Percentiles rank a stretch among this genome's conserved stretches.
Conservation (phyloP, 176 grass and related monocot species). For the Puccinellia tenuiflora region DNA sequence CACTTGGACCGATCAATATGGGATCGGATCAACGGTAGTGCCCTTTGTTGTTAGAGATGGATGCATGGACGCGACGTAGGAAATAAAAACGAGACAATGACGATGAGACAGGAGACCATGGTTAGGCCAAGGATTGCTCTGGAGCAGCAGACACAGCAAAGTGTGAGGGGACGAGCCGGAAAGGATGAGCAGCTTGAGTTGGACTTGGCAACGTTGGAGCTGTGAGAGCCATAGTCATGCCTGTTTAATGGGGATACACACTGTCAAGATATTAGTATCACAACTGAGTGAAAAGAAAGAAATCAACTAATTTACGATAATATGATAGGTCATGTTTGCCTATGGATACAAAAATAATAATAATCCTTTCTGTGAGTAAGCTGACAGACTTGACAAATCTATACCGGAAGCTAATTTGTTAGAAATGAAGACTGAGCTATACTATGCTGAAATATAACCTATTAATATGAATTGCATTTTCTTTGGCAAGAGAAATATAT, state of each 20-base stretch:
- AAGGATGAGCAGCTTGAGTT: conserved; percentile 68
- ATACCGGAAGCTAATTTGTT: neutral
- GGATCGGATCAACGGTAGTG: conserved; percentile 1
- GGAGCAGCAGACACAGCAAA: conserved; percentile 69
- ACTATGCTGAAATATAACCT: neutral
- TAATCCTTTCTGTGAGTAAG: neutral
- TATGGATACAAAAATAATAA: neutral
- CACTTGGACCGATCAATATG: conserved; percentile 37
- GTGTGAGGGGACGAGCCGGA: conserved; percentile 67
- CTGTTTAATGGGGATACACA: conserved; percentile 88
- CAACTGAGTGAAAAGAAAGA: conserved; percentile 18
- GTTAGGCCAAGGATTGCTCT: conserved; percentile 98
- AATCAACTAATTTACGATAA: conserved; percentile 7
- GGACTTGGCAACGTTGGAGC: conserved; percentile 65
- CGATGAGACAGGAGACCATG: conserved; percentile 57
- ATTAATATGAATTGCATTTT: neutral
- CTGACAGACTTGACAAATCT: neutral
- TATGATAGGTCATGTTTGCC: neutral
- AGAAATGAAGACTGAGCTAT: conserved; percentile 1
- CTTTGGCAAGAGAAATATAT: neutral
- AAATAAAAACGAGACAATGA: conserved; percentile 42
- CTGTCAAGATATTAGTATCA: conserved; percentile 77
- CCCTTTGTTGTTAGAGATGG: conserved; percentile 55
- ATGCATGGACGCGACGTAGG: conserved; percentile 53
- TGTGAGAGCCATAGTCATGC: conserved; percentile 90